These are phyloP conservation scores for Piromyces sp. DNA, from an alignment of 192 early-diverging fungal species.

Conservation along the genomic window DNA sequence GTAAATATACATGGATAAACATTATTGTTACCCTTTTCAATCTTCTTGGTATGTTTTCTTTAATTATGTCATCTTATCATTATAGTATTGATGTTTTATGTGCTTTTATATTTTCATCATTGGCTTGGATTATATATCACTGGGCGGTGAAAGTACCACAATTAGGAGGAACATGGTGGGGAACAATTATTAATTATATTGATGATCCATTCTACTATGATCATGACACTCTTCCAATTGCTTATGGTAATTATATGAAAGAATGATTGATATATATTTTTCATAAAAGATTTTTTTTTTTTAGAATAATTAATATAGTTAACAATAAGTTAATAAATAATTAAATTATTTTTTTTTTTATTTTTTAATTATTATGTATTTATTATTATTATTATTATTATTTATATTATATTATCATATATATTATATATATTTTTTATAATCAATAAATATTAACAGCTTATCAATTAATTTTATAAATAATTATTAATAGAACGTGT, in stretches of 20 bases:
- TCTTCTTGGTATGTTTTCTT: background rate
- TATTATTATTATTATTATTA: too few relatives aligned
- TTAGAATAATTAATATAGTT: too few relatives aligned
- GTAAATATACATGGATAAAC: background rate
- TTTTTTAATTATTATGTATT: too few relatives aligned
- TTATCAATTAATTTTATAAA: too few relatives aligned
- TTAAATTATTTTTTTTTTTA: too few relatives aligned
- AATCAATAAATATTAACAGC: too few relatives aligned
- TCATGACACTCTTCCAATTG: background rate
- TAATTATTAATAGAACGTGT: too few relatives aligned
- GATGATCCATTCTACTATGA: background rate
- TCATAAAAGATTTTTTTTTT: too few relatives aligned
- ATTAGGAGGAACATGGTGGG: background rate
- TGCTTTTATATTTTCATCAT: background rate
- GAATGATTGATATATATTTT: background rate
- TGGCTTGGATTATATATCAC: background rate
- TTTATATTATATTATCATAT: too few relatives aligned
- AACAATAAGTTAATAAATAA: too few relatives aligned
- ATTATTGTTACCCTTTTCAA: background rate
- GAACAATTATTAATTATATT: background rate
- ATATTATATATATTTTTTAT: too few relatives aligned
- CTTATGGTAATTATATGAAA: background rate
- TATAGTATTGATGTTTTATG: background rate
- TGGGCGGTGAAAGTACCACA: background rate
- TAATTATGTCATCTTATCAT: background rate